Base-by-base conservation (phyloP, 148 eudicot genomes). In the Nyssa sinensis region DNA sequence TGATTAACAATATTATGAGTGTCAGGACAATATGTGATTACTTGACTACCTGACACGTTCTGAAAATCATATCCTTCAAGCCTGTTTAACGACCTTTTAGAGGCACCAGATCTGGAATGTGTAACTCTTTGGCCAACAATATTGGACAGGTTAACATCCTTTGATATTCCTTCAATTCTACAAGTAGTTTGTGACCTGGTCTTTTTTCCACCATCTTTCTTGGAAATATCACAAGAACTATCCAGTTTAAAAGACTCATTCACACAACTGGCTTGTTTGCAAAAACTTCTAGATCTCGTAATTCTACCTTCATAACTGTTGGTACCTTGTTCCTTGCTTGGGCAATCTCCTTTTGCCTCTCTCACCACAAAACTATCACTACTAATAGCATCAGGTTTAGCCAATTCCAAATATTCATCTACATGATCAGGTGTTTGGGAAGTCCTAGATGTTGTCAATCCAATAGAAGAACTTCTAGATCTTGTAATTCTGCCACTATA, bases 261-360 rank as follows among this genome's bases (percentile, higher is more conserved):
- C 14, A n/a, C 51, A 24, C 31, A 39, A 53, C 39, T 59, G 44
- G 70, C 67, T 8, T 29, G 80, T 59, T 60, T 64, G 62, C 49
- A 44, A 67, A 73, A 70, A 75, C 79, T 79, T 60, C 28, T 72
- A 63, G 85, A 79, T 74, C 77, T 76, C 51, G 82, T 66, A 34
- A 74, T 64, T 53, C 74, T 74, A 64, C 76, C 76, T 67, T 47
- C 23, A 67, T 39, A 62, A 58, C 17, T 7, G 32, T 79, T 27
- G 33, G 47, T 72, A 32, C 66, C 73, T 21, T 71, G 49, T 78
- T 79, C 76, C 70, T 71, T 67, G 67, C 75, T 58, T 17, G 44
- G 47, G 77, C 62, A 69, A 33, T 68, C 72, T 31, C 83, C 73
- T 35, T 29, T 62, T 58, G 62, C 71, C 74, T 68, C 74, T 34